Evolutionary conservation across 1,284 basidiomycete genomes (phyloP).

Genomic region (Pulveroboletus sp.): DNA sequence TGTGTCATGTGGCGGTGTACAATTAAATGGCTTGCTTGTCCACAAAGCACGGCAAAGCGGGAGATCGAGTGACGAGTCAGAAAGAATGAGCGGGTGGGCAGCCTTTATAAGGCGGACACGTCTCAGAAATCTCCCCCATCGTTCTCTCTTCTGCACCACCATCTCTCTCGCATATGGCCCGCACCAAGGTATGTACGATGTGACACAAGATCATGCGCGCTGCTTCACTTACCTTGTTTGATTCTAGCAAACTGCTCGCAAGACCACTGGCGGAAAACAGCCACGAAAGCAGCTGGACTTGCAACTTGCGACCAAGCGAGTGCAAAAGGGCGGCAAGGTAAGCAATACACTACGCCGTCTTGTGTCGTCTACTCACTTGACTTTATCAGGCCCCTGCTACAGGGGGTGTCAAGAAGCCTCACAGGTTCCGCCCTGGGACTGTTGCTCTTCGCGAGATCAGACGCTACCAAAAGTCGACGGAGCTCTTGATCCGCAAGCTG

Average conservation of each 20-base stretch:
- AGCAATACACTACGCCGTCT: background rate
- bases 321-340: conserved; percentile 42
- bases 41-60: conserved; percentile 30
- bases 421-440: conserved; percentile 64
- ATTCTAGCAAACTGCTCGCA: conserved; percentile 63
- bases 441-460: conserved; percentile 86
- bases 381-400: conserved; percentile 49
- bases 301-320: conserved; percentile 64
- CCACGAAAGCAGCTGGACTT: conserved; percentile 51
- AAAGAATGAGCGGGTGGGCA: conserved; percentile 12
- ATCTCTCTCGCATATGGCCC: conserved; percentile 28
- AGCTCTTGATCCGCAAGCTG: conserved; percentile 77
- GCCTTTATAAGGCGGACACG: conserved; percentile 16
- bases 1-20: conserved; percentile 13
- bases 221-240: too few relatives aligned
- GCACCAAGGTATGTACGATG: conserved; percentile 33
- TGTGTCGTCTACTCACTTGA: conserved; percentile 15
- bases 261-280: conserved; percentile 60
- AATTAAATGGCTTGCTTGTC: conserved; percentile 5
- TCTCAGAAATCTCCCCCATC: conserved; percentile 5
- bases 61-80: conserved; percentile 15
- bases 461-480: conserved; percentile 82
- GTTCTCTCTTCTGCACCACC: conserved; percentile 23
- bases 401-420: conserved; percentile 83
- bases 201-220: too few relatives aligned